Conservation (phyloP, 2,329 filamentous ascomycete species). For the Paracoccidioides brasiliensis region DNA sequence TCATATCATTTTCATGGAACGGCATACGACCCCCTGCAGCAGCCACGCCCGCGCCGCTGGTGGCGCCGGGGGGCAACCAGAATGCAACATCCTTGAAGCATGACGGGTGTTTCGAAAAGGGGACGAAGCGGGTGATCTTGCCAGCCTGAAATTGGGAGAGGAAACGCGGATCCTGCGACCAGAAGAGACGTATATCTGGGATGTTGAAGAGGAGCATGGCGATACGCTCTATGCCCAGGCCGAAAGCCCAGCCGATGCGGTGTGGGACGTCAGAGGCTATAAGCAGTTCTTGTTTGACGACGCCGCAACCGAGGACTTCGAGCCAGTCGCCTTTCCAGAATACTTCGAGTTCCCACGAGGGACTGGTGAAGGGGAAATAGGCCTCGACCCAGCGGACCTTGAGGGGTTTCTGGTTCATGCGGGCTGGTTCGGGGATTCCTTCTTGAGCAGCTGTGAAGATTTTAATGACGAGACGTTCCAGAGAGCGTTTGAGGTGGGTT, state of each 20-base stretch:
- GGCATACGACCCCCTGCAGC: conserved; percentile 26
- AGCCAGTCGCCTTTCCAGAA: conserved; percentile 93
- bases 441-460: conserved; percentile 68
- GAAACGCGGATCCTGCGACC: conserved; percentile 77
- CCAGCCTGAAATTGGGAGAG: conserved; percentile 60
- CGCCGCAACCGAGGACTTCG: conserved; percentile 84
- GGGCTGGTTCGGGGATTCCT: conserved; percentile 34
- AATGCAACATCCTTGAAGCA: conserved; percentile 91
- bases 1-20: conserved; percentile 92
- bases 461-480: conserved; percentile 81
- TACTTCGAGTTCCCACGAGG: conserved; percentile 91
- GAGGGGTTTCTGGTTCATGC: conserved; percentile 54
- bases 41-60: conserved; percentile 22
- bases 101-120: conserved; percentile 83
- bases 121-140: conserved; percentile 53
- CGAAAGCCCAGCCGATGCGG: conserved; percentile 88
- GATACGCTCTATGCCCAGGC: conserved; percentile 83
- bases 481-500: conserved; percentile 72
- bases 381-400: conserved; percentile 90
- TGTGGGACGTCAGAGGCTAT: conserved; percentile 61
- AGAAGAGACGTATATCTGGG: conserved; percentile 92
- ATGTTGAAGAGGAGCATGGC: conserved; percentile 97
- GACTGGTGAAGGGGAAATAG: conserved; percentile 93
- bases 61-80: conserved; percentile 51
- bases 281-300: conserved; percentile 72